These are phyloP conservation scores for Arachnomyces sp. DNA, from an alignment of 2,329 filamentous ascomycete genomes.

Conservation along the genomic window DNA sequence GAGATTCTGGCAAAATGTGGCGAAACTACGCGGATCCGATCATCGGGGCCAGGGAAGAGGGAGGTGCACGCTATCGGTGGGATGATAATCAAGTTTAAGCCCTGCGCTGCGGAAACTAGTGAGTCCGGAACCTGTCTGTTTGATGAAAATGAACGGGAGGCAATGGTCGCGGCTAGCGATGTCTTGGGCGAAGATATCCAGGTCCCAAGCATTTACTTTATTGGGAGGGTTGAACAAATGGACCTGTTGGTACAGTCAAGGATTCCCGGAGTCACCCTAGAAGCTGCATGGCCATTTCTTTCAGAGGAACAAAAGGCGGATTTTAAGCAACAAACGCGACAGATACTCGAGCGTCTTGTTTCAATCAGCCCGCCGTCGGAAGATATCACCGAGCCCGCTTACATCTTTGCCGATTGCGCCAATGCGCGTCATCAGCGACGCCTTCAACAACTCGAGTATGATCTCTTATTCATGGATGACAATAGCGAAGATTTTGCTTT, in stretches of 20 bases:
- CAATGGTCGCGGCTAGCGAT: constrained; percentile 28
- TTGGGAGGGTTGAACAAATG: constrained; percentile 28
- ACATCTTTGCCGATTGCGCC: constrained; percentile 15
- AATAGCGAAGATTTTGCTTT: constrained; percentile 22
- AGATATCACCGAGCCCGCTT: no score
- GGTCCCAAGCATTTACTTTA: constrained; percentile 32
- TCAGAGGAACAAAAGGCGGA: constrained; percentile 23
- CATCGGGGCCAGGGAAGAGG: constrained; percentile 21
- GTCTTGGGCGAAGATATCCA: constrained; percentile 23
- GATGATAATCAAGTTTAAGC: constrained; percentile 31
- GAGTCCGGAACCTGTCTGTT: constrained; percentile 25
- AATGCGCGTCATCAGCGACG: constrained; percentile 22
- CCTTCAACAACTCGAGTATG: constrained; percentile 19
- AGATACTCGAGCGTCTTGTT: constrained; percentile 20
- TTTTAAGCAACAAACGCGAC: constrained; percentile 31
- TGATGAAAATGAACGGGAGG: constrained; percentile 32
- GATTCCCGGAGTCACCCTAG: constrained; percentile 33
- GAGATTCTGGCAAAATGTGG: constrained; percentile 21
- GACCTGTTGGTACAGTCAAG: constrained; percentile 35
- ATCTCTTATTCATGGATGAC: constrained; percentile 25
- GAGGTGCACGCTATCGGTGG: constrained; percentile 30
- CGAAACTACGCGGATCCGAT: constrained; percentile 25
- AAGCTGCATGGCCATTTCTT: constrained; percentile 22
- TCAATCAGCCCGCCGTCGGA: no score
- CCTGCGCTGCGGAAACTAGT: constrained; percentile 18